phyloP scores from a whole-genome alignment of 2,329 filamentous ascomycete species.

The Pseudopithomyces chartarum region DNA sequence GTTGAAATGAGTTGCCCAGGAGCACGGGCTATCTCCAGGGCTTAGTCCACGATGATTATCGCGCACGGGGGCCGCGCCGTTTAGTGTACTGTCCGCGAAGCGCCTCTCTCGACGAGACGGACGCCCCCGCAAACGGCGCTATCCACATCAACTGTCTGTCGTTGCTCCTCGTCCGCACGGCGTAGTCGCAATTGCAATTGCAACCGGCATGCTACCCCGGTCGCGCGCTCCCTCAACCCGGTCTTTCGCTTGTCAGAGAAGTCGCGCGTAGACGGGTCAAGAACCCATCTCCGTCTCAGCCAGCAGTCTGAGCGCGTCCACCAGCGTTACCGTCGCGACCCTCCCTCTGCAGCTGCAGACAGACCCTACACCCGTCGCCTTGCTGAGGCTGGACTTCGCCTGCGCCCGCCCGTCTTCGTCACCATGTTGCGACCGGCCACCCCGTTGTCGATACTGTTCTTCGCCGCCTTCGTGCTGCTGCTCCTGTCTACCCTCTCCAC shows the following conservation, averaged over 20 bases:
- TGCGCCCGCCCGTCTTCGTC: conserved; percentile 32
- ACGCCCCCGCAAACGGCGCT: conserved; percentile 3
- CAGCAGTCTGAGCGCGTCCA: conserved; percentile 4
- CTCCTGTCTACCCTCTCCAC: conserved; percentile 89
- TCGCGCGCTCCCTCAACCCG: background rate
- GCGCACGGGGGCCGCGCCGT: background rate
- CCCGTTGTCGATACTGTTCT: conserved; percentile 82
- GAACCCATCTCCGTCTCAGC: conserved; percentile 3
- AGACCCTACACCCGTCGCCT: conserved; percentile 29
- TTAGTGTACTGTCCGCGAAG: background rate
- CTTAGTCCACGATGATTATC: no score
- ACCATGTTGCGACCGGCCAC: conserved; percentile 91
- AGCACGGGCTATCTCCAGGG: background rate
- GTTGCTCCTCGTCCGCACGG: background rate
- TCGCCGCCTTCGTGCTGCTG: conserved; percentile 82
- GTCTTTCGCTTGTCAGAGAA: conserved; percentile 3
- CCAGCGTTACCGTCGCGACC: background rate
- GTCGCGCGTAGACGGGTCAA: conserved; percentile 1
- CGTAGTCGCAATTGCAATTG: background rate
- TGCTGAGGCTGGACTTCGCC: conserved; percentile 35
- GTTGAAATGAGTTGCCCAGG: background rate
- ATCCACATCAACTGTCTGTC: background rate
- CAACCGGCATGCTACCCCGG: conserved; percentile 2
- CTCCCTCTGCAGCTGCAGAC: background rate
- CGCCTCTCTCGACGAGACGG: background rate